A percentile compares a stretch with the other conserved stretches of the same genome.
Evolutionary conservation across 768 basidiomycete genomes (phyloP).

Genomic region (Tubosaeta sp.): DNA sequence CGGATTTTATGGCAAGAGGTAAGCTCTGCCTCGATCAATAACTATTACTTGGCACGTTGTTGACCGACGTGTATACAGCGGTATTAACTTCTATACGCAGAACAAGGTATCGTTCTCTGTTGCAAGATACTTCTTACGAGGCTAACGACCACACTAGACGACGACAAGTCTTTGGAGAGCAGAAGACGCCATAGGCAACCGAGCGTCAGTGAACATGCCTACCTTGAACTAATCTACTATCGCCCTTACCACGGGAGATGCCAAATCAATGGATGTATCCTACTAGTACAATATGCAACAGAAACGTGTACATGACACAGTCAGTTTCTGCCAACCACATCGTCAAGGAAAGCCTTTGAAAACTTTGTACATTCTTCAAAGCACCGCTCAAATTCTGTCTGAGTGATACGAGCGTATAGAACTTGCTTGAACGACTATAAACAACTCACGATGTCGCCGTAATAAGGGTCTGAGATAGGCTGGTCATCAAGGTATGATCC

Average conservation of each 20-base stretch:
- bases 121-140: background rate
- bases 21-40: slow-evolving; percentile 8
- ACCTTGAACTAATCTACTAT: slow-evolving; percentile 45
- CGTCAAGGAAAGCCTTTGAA: slow-evolving; percentile 77
- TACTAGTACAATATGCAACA: slow-evolving; percentile 5
- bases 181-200: slow-evolving; percentile 74
- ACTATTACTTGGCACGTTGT: background rate
- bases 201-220: slow-evolving; percentile 85
- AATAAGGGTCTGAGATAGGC: slow-evolving; percentile 84
- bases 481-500: slow-evolving; percentile 70
- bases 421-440: background rate
- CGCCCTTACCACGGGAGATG: background rate
- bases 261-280: slow-evolving; percentile 4
- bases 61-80: slow-evolving; percentile 39
- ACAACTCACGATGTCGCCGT: slow-evolving; percentile 56
- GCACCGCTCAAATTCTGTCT: slow-evolving; percentile 70
- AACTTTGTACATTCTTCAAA: slow-evolving; percentile 73
- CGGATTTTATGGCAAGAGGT: slow-evolving; percentile 89
- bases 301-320: background rate
- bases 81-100: slow-evolving; percentile 94
- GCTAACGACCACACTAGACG: slow-evolving; percentile 50
- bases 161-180: slow-evolving; percentile 91
- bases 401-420: slow-evolving; percentile 1
- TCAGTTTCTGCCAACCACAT: slow-evolving; percentile 39
- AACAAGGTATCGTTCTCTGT: slow-evolving; percentile 59